These are phyloP conservation scores for Chlorella sorokiniana DNA, from an alignment of 139 green algal species.

Conservation along the genomic window DNA sequence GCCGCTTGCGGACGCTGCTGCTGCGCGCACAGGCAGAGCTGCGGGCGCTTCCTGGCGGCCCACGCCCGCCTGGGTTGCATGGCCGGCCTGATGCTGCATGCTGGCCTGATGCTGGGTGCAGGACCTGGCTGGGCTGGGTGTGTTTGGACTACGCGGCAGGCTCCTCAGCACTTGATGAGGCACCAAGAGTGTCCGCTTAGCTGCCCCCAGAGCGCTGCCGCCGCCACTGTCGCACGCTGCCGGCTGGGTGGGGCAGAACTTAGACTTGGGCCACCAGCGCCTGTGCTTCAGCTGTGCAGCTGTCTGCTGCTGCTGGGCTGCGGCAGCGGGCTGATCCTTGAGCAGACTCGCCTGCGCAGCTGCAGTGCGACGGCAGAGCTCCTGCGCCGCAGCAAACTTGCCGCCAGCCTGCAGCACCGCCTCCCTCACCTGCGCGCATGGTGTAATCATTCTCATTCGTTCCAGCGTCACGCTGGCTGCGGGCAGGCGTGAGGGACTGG, in stretches of 20 bases:
- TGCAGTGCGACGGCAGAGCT: background rate
- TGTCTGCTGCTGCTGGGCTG: background rate
- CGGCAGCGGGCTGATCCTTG: background rate
- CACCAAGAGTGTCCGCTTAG: background rate
- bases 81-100: background rate
- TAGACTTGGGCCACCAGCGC: slow-evolving; percentile 3
- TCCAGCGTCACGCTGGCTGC: too few species aligned
- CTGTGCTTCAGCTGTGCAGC: background rate
- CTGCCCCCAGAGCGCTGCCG: background rate
- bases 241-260: background rate
- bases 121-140: background rate
- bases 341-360: background rate
- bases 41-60: background rate
- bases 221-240: background rate
- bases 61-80: background rate
- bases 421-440: background rate
- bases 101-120: background rate
- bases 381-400: background rate
- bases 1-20: background rate
- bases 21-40: background rate
- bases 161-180: slow-evolving; percentile 18
- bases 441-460: background rate
- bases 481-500: background rate
- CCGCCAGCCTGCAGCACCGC: slow-evolving; percentile 1
- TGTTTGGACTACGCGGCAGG: background rate